Percentiles rank a stretch among this genome's conserved stretches.
Conservation (phyloP, 139 green algal species). For the Chlamydomonas asymmetrica region DNA sequence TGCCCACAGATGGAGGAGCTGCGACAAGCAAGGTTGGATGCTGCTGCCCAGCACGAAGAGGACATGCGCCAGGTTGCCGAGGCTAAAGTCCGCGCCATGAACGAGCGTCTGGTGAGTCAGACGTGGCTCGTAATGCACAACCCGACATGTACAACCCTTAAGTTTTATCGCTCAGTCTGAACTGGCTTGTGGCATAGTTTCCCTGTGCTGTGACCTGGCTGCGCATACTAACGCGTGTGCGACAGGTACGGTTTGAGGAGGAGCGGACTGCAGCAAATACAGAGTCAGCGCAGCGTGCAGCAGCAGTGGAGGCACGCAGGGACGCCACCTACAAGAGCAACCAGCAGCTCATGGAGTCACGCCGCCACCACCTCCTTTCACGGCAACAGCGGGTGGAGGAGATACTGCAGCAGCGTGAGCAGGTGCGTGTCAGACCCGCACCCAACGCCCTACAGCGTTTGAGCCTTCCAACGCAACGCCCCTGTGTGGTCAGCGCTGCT, state of each 20-base stretch:
- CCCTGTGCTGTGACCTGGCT: neutral
- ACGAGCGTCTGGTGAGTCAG: slow-evolving; percentile 28
- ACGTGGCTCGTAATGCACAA: no score
- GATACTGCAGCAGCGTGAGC: slow-evolving; percentile 34
- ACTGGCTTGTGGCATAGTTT: no score
- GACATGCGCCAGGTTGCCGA: slow-evolving; percentile 1
- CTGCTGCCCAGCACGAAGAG: slow-evolving; percentile 24
- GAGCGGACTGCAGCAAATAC: slow-evolving; percentile 4
- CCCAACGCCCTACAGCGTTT: no score
- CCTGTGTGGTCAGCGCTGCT: no score
- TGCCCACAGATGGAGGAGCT: slow-evolving; percentile 2
- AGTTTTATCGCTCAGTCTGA: no score
- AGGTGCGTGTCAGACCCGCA: slow-evolving; percentile 36
- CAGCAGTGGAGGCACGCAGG: slow-evolving; percentile 25
- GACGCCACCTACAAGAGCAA: slow-evolving; percentile 29
- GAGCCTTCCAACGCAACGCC: no score
- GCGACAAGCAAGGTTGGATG: slow-evolving; percentile 13
- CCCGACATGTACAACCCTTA: no score
- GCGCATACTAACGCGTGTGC: neutral
- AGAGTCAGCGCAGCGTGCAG: slow-evolving; percentile 23
- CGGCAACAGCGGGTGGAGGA: slow-evolving; percentile 23
- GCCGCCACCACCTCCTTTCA: slow-evolving; percentile 16
- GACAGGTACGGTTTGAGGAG: neutral
- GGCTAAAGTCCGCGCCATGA: slow-evolving; percentile 15
- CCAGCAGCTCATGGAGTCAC: slow-evolving; percentile 29